Conservation (phyloP, 768 basidiomycete genomes). For the Amanita inopinata region DNA sequence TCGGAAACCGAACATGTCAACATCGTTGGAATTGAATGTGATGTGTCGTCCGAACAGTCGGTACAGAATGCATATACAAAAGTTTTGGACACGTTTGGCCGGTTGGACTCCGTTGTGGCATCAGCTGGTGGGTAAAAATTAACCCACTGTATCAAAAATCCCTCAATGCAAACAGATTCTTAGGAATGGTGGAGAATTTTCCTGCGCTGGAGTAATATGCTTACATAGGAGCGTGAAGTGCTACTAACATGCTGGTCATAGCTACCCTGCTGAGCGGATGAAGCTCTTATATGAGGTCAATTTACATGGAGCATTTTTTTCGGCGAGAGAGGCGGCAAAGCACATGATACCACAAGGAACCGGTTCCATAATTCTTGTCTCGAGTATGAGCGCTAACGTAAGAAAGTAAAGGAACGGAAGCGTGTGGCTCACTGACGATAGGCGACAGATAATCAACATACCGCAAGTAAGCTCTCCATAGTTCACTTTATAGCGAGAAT, state of each 20-base stretch:
- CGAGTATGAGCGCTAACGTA: slow-evolving; percentile 88
- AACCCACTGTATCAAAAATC: no score
- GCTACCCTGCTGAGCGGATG: slow-evolving; percentile 81
- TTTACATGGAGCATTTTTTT: slow-evolving; percentile 89
- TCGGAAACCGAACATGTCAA: slow-evolving; percentile 46
- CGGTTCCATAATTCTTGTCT: slow-evolving; percentile 79
- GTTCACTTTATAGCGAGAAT: not conserved
- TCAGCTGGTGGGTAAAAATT: slow-evolving; percentile 61
- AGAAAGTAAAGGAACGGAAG: slow-evolving; percentile 9
- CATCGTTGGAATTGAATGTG: slow-evolving; percentile 72
- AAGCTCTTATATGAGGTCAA: slow-evolving; percentile 86
- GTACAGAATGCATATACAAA: slow-evolving; percentile 66
- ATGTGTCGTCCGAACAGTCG: slow-evolving; percentile 75
- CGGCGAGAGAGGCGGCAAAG: slow-evolving; percentile 91
- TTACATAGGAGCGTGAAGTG: not conserved
- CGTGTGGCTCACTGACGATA: slow-evolving; percentile 10
- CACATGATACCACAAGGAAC: slow-evolving; percentile 77
- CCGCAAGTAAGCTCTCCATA: slow-evolving; percentile 60
- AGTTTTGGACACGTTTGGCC: slow-evolving; percentile 55
- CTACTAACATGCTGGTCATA: slow-evolving; percentile 17
- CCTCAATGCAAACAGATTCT: no score
- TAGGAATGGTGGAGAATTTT: slow-evolving; percentile 84
- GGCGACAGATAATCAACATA: slow-evolving; percentile 67
- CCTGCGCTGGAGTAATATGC: slow-evolving; percentile 66
- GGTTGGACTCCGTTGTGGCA: slow-evolving; percentile 77